These are phyloP conservation scores for Talaromyces islandicus DNA, from an alignment of 2,329 filamentous ascomycete genomes.

Conservation along the genomic window DNA sequence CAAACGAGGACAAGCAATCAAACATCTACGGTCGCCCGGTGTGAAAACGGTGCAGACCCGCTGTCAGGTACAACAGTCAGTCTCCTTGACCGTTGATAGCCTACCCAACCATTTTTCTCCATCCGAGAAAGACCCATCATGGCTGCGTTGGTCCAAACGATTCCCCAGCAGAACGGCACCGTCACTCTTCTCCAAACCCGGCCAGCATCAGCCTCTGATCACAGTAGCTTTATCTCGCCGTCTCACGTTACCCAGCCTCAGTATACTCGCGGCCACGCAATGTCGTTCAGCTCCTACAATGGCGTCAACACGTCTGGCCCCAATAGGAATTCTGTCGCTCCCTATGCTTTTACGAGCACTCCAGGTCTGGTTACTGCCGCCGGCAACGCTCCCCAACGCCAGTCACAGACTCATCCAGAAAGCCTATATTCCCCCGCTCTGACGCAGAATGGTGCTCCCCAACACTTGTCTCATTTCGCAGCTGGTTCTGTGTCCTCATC, in stretches of 20 bases:
- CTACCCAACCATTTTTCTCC: conserved; percentile 16
- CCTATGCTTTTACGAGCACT: conserved; percentile 70
- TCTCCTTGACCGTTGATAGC: conserved; percentile 14
- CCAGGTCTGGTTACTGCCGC: conserved; percentile 53
- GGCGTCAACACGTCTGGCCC: conserved; percentile 32
- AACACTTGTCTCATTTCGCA: conserved; percentile 41
- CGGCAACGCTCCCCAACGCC: conserved; percentile 46
- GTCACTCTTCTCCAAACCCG: conserved; percentile 67
- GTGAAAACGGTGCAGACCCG: not conserved
- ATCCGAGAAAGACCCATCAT: conserved; percentile 49
- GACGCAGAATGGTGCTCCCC: conserved; percentile 43
- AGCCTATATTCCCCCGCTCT: conserved; percentile 22
- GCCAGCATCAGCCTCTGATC: conserved; percentile 55
- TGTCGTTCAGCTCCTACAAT: conserved; percentile 39
- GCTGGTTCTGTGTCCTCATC: conserved; percentile 51
- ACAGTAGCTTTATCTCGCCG: conserved; percentile 42
- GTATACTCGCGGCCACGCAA: conserved; percentile 28
- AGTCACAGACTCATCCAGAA: conserved; percentile 28
- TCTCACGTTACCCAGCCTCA: conserved; percentile 34
- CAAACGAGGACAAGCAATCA: not conserved
- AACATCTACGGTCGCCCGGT: not conserved
- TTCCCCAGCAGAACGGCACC: conserved; percentile 68
- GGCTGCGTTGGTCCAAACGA: conserved; percentile 79
- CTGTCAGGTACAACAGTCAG: conserved; percentile 9
- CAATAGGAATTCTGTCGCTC: conserved; percentile 59